A percentile compares a stretch with the other conserved stretches of the same genome.
These are phyloP conservation scores for Amaranthus palmeri DNA, from an alignment of 148 eudicot genomes.

Conservation along the genomic window DNA sequence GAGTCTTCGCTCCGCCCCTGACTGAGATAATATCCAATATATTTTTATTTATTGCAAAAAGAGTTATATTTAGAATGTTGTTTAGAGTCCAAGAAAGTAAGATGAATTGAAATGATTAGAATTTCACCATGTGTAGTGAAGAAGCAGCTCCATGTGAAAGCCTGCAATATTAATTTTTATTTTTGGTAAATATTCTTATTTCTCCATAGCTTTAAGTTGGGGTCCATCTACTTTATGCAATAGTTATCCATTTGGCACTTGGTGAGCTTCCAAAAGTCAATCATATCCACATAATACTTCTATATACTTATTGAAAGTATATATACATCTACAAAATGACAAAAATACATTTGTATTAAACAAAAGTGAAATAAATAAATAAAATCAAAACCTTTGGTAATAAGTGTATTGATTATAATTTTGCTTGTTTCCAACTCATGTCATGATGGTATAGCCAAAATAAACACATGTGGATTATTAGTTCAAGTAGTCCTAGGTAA, in stretches of 20 bases:
- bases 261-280: neutral
- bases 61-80: conserved; percentile 14
- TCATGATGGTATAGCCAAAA: too few relatives aligned
- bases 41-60: neutral
- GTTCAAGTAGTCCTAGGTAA: too few relatives aligned
- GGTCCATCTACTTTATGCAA: neutral
- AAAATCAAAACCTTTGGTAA: too few relatives aligned
- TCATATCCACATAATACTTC: neutral
- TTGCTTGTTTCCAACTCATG: too few relatives aligned
- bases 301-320: neutral
- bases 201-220: neutral
- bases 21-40: neutral
- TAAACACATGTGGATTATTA: too few relatives aligned
- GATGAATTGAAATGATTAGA: conserved; percentile 4
- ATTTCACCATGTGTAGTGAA: conserved; percentile 11
- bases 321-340: too few relatives aligned
- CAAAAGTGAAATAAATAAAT: too few relatives aligned
- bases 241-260: conserved; percentile 4
- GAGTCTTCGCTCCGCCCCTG: too few relatives aligned
- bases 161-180: neutral
- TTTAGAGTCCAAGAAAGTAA: conserved; percentile 5
- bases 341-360: neutral
- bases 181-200: neutral
- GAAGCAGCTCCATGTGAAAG: conserved; percentile 14
- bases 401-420: too few relatives aligned